Conservation (phyloP, 1,139 yeast genomes). For the Blastobotrys raffinosifermentans region DNA sequence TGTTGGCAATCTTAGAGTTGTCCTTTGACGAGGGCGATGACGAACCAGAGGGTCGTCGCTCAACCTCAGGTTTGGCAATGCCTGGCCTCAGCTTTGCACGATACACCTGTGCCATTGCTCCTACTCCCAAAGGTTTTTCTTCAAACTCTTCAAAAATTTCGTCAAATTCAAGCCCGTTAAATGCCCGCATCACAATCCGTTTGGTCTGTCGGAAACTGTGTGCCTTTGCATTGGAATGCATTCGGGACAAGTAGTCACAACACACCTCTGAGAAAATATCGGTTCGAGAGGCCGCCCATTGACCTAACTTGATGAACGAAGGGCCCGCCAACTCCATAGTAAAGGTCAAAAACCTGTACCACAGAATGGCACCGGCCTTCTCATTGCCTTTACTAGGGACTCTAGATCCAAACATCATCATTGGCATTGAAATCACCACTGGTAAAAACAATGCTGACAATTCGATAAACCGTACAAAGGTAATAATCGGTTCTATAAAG, state of each 20-base stretch:
- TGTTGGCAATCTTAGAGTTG: not conserved
- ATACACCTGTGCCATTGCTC: constrained; percentile 97
- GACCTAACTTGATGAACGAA: constrained; percentile 89
- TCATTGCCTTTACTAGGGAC: constrained; percentile 34
- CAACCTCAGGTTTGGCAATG: not conserved
- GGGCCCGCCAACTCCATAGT: constrained; percentile 88
- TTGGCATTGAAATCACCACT: constrained; percentile 56
- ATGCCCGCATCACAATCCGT: constrained; percentile 52
- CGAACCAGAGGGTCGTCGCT: too few relatives aligned
- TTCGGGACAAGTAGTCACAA: constrained; percentile 67
- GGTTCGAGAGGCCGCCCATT: constrained; percentile 99
- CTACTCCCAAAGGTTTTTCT: constrained; percentile 80
- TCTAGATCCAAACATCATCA: constrained; percentile 54
- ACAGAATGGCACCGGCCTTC: constrained; percentile 57
- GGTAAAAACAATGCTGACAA: constrained; percentile 66
- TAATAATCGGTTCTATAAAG: constrained; percentile 61
- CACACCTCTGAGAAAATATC: constrained; percentile 80
- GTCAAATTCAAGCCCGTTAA: constrained; percentile 54
- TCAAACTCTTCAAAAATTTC: constrained; percentile 79
- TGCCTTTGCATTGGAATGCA: constrained; percentile 78
- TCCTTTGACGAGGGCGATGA: too few relatives aligned
- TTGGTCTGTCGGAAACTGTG: constrained; percentile 65
- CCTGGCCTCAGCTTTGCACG: constrained; percentile 49
- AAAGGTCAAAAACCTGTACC: constrained; percentile 65
- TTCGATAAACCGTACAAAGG: constrained; percentile 63